Base-by-base conservation (phyloP, 192 early-diverging fungal species). In the Coemansia javaensis region DNA sequence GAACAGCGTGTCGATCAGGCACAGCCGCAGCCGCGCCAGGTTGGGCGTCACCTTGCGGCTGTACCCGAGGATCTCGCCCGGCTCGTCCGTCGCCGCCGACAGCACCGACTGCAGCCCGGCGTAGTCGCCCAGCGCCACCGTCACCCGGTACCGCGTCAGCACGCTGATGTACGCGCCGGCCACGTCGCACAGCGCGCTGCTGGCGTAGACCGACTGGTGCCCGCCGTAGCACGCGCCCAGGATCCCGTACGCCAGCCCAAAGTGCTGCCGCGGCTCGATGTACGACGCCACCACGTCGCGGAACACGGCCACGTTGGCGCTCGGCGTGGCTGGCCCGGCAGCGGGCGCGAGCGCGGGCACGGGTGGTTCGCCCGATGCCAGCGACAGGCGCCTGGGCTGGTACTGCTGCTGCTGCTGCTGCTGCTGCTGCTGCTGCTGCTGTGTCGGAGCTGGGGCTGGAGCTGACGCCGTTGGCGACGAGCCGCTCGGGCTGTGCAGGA, bases 251-350 rank as follows among this genome's bases (percentile, higher is more conserved):
- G 87, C 69, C 14, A 93, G 60, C 6, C 90, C 90, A 32, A 88
- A 67, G 47, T 91, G 88, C 45, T 91, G 87, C 6, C 90, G 77
- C 7, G 90, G 86, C 44, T 93, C 90, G 18, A 91, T 68, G 64
- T 82, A 81, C 12, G 54, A 78, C 32, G 88, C 45, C n/a, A 89
- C 50, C 2, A 80, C 79, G 37, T 90, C 61, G 12, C 49, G 47
- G 37, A 53, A 53, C 30, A 53, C 56, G 2, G 48, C 56, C 16
- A 53, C 56, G 10, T 53, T 59, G 12, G 63, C 56, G 24, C 56
- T 59, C 22, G 50, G 55, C 21, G 61, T 56, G 27, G 32, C 37
- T 7, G 47, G 20, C 32, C 16, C 13, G 9, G 31, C 37, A 17
- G 27, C n/a, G n/a, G n/a, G n/a, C n/a, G n/a, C n/a, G n/a, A n/a